Base-by-base conservation (phyloP, 2,329 filamentous ascomycete genomes). In the Lachnellula arida region DNA sequence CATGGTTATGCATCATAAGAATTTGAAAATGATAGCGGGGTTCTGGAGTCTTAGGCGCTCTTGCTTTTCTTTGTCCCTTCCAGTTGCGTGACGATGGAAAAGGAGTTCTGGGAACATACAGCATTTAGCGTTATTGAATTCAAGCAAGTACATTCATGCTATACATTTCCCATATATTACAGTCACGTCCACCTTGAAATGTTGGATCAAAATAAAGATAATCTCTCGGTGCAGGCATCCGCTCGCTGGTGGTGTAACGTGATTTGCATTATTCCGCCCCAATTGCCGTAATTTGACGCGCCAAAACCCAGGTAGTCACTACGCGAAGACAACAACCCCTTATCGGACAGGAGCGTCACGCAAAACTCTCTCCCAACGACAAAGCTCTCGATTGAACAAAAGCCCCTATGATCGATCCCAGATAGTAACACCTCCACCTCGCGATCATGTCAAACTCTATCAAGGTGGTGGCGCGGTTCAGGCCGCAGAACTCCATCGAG, bases 391-490 rank as follows among this genome's bases (percentile, higher is more conserved):
- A 50, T 49, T 50, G 54, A 32, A 54, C 40, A 59, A 37, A 53
- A 59, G 62, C 61, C 63, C 66, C 61, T 66, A 67, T 69, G 67
- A 66, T 63, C 57, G 59, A 61, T 59, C 61, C 59, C 40, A 55
- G 64, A 63, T 67, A 65, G 55, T 43, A 61, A 44, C 17, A 44
- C 42, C 42, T 22, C 22, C 6, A 54, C 50, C 53, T 61, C 55
- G 65, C 67, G 60, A 70, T 66, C 66, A 71, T 71, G 68, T 68
- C 63, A 73, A 69, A 85, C 71, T 85, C 79, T 70, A 87, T 88
- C 79, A 87, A 82, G 89, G 94, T 99, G 73, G 92, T 99, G 73
- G 93, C 93, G 79, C 90, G 94, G 70, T 99, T 99, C 77, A 86
- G 94, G 71, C 94, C 94, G 67, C 93, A 97, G 77, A 99, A 99